phyloP scores from a whole-genome alignment of 2,329 filamentous ascomycete genomes.

The Beauveria sp. region DNA sequence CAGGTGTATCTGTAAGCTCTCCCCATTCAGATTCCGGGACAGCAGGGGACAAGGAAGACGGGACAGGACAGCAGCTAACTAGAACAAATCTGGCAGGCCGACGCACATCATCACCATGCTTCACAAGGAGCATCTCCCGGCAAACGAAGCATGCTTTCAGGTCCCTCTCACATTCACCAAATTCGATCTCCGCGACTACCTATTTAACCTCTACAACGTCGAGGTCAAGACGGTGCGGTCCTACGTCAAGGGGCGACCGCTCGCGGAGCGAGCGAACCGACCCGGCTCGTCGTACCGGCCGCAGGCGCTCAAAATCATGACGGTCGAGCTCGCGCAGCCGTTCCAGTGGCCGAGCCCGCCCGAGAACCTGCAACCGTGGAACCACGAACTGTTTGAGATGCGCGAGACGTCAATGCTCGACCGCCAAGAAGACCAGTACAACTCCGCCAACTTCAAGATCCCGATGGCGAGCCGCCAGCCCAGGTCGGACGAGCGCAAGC shows the following conservation, averaged over 20 bases:
- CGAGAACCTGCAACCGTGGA: slow-evolving; percentile 55
- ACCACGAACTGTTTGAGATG: slow-evolving; percentile 49
- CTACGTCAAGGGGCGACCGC: slow-evolving; percentile 58
- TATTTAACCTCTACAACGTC: slow-evolving; percentile 78
- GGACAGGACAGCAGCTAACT: neutral
- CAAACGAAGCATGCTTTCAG: slow-evolving; percentile 80
- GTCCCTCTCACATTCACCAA: slow-evolving; percentile 93
- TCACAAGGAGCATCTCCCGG: slow-evolving; percentile 60
- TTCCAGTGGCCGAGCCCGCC: slow-evolving; percentile 81
- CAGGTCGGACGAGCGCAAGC: slow-evolving; percentile 32
- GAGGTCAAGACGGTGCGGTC: slow-evolving; percentile 66
- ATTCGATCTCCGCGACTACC: slow-evolving; percentile 91
- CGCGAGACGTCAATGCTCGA: slow-evolving; percentile 40
- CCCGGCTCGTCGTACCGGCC: slow-evolving; percentile 61
- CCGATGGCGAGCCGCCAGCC: slow-evolving; percentile 34
- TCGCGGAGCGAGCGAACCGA: slow-evolving; percentile 42
- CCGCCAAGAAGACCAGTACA: slow-evolving; percentile 27
- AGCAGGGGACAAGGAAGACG: neutral
- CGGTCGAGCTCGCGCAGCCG: slow-evolving; percentile 75
- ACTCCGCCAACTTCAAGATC: slow-evolving; percentile 26
- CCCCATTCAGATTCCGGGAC: neutral
- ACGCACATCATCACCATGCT: slow-evolving; percentile 74
- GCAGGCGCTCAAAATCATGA: slow-evolving; percentile 81
- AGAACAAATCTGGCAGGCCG: slow-evolving; percentile 48
- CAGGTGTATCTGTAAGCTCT: slow-evolving; percentile 46